These are phyloP conservation scores for Kandelia obovata DNA, from an alignment of 345 rosid species.

Conservation along the genomic window DNA sequence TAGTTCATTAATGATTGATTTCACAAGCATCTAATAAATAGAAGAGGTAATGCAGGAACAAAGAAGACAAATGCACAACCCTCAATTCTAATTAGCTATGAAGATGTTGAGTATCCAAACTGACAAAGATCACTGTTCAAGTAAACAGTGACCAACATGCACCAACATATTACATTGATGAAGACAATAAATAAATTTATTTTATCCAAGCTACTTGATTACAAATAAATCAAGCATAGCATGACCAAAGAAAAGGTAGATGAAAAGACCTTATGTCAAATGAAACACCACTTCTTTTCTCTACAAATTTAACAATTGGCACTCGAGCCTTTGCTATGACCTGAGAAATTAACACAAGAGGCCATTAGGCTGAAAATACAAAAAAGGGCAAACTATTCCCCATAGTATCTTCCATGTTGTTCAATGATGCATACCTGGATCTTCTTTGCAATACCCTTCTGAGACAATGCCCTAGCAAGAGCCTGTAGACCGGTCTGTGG, in stretches of 20 bases:
- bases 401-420: neutral
- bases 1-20: neutral
- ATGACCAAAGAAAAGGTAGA: constrained; percentile 9
- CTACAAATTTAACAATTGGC: constrained; percentile 87
- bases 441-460: constrained; percentile 73
- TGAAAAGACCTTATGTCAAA: constrained; percentile 72
- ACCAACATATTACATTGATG: neutral
- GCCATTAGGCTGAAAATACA: neutral
- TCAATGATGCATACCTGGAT: constrained; percentile 49
- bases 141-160: neutral
- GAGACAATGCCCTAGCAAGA: constrained; percentile 77
- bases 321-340: constrained; percentile 94
- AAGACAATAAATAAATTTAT: no score
- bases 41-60: no score
- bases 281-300: constrained; percentile 72
- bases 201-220: neutral
- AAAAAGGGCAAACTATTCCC: neutral
- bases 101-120: neutral
- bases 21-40: neutral
- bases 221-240: neutral
- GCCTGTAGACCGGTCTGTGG: constrained; percentile 78
- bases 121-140: neutral
- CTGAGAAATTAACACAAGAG: constrained; percentile 31
- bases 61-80: no score
- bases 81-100: neutral